phyloP scores from a whole-genome alignment of 2,329 filamentous ascomycete genomes.

The Phaeosphaeriaceae sp. region DNA sequence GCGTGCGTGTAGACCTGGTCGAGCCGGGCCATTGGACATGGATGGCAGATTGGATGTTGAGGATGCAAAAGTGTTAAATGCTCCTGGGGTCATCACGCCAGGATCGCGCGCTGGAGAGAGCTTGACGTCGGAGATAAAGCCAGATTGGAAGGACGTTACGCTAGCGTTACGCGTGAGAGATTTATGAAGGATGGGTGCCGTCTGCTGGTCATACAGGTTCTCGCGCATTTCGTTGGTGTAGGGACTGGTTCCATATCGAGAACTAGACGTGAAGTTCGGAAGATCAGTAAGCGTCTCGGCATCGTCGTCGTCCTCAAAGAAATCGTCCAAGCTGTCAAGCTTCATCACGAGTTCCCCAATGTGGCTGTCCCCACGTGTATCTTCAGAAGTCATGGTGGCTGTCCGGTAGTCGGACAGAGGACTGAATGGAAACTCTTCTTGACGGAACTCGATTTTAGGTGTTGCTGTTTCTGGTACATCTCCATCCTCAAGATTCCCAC shows the following conservation, averaged over 20 bases:
- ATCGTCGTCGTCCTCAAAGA: conserved; percentile 58
- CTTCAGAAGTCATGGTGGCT: conserved; percentile 92
- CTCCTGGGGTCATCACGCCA: conserved; percentile 63
- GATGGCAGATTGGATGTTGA: conserved; percentile 28
- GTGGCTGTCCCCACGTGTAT: conserved; percentile 72
- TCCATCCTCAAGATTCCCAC: conserved; percentile 60
- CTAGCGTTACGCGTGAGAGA: conserved; percentile 76
- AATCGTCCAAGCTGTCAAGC: conserved; percentile 62
- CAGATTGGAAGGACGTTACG: conserved; percentile 82
- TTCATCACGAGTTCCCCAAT: conserved; percentile 80
- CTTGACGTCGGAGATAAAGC: conserved; percentile 73
- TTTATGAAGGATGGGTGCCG: conserved; percentile 86
- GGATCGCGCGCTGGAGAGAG: conserved; percentile 64
- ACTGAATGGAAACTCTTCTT: conserved; percentile 84
- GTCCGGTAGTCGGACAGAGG: conserved; percentile 74
- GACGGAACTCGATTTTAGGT: conserved; percentile 89
- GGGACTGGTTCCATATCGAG: conserved; percentile 35
- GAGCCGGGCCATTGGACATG: conserved; percentile 28
- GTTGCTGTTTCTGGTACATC: conserved; percentile 70
- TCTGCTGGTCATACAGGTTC: conserved; percentile 90
- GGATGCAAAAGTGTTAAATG: conserved; percentile 53
- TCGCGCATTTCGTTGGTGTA: conserved; percentile 59
- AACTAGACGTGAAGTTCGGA: conserved; percentile 41
- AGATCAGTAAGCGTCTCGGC: conserved; percentile 42
- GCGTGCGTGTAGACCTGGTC: conserved; percentile 77